Percentiles rank a stretch among this genome's conserved stretches.
Conservation (phyloP, 306 rosid genomes). For the Cotoneaster glaucophyllus region DNA sequence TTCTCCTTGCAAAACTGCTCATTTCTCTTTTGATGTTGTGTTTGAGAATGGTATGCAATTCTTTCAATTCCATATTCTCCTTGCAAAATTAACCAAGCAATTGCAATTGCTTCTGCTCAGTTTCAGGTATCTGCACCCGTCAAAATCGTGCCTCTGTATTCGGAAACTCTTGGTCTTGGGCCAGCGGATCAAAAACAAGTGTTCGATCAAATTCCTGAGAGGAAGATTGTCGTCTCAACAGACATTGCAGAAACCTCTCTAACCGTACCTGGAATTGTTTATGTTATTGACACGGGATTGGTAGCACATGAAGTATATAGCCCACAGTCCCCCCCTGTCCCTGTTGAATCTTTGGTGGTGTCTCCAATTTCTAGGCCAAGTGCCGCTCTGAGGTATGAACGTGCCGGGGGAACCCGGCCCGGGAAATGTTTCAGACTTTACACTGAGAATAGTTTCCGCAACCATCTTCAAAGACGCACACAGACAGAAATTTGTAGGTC, state of each 20-base stretch:
- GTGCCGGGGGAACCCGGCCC: not conserved
- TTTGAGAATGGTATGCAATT: no score
- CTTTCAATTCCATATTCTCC: no score
- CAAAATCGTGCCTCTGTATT: conserved; percentile 57
- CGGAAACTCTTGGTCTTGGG: conserved; percentile 16
- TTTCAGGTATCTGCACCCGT: conserved; percentile 24
- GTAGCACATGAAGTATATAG: not conserved
- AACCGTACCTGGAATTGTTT: conserved; percentile 68
- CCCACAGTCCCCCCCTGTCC: not conserved
- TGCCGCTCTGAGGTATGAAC: not conserved
- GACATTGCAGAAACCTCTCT: conserved; percentile 69
- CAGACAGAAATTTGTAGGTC: not conserved
- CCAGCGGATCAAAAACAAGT: conserved; percentile 9
- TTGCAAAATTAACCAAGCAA: conserved; percentile 51
- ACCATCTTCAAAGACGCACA: not conserved
- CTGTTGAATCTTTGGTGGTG: not conserved
- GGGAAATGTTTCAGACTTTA: not conserved
- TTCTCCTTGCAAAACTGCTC: no score
- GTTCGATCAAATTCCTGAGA: conserved; percentile 62
- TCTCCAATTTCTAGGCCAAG: not conserved
- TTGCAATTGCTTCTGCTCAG: conserved; percentile 47
- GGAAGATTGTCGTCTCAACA: conserved; percentile 70
- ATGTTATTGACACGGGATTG: conserved; percentile 38
- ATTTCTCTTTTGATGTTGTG: no score
- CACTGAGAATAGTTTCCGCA: not conserved